Percentiles rank a stretch among this genome's conserved stretches.
These are phyloP conservation scores for Aspergillus campestris DNA, from an alignment of 495 filamentous ascomycete genomes.

Conservation along the genomic window DNA sequence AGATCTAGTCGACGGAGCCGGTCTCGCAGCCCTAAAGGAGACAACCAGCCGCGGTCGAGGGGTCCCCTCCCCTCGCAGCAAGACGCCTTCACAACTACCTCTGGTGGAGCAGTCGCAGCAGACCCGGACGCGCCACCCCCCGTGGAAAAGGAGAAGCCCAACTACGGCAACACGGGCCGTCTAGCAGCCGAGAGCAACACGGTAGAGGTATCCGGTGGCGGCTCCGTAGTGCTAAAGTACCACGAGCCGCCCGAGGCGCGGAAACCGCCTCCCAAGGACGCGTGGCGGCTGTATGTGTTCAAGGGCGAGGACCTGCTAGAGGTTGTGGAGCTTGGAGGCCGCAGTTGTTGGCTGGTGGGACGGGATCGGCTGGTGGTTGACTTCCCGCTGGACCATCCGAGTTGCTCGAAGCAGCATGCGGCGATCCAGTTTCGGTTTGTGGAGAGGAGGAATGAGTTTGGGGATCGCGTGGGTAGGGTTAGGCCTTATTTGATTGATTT, in stretches of 20 bases:
- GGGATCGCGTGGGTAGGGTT: conserved; percentile 71
- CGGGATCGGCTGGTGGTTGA: conserved; percentile 74
- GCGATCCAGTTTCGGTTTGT: conserved; percentile 87
- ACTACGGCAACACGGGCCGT: conserved; percentile 69
- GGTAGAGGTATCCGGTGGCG: conserved; percentile 53
- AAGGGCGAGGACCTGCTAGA: conserved; percentile 73
- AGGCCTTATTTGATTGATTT: conserved; percentile 89
- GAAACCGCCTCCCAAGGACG: conserved; percentile 67
- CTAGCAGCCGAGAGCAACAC: conserved; percentile 87
- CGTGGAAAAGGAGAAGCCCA: conserved; percentile 74
- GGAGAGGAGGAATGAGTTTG: conserved; percentile 75
- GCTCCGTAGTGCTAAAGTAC: conserved; percentile 78
- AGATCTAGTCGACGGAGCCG: conserved; percentile 20
- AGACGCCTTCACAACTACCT: conserved; percentile 50
- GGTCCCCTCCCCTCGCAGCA: conserved; percentile 63
- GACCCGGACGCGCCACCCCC: conserved; percentile 28
- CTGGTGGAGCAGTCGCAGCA: conserved; percentile 26
- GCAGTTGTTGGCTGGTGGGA: conserved; percentile 87
- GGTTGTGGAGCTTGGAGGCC: conserved; percentile 62
- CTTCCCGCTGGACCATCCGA: conserved; percentile 78
- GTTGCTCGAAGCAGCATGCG: conserved; percentile 89
- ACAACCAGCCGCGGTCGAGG: conserved; percentile 27
- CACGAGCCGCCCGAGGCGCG: conserved; percentile 90
- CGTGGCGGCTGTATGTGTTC: conserved; percentile 91
- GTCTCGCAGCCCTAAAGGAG: conserved; percentile 20